These are phyloP conservation scores for Fusarium algeriense DNA, from an alignment of 2,329 filamentous ascomycete genomes.

Conservation along the genomic window DNA sequence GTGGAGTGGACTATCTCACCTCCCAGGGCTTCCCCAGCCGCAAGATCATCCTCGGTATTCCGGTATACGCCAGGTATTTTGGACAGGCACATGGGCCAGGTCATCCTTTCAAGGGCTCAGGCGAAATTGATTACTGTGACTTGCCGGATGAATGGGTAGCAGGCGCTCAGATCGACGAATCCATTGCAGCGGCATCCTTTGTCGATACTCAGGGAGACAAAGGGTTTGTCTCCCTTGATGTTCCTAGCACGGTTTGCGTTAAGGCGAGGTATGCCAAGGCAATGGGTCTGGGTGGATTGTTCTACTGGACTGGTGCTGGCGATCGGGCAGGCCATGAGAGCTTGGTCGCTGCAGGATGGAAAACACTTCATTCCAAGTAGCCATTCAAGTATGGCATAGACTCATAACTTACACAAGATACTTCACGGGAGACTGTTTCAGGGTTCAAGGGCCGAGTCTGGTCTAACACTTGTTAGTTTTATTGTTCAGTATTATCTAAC, in stretches of 20 bases:
- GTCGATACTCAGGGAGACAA: conserved; percentile 55
- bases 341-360: conserved; percentile 70
- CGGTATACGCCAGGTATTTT: conserved; percentile 73
- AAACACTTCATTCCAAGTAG: conserved; percentile 55
- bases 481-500: background rate
- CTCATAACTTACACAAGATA: background rate
- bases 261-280: conserved; percentile 71
- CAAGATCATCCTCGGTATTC: conserved; percentile 73
- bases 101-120: conserved; percentile 61
- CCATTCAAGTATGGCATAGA: background rate
- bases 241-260: conserved; percentile 67
- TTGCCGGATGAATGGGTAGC: conserved; percentile 65
- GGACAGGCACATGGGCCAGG: conserved; percentile 65
- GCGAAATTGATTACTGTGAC: conserved; percentile 73
- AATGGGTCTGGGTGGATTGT: conserved; percentile 70
- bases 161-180: conserved; percentile 60
- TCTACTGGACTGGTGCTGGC: conserved; percentile 76
- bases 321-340: conserved; percentile 68
- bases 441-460: background rate
- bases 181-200: conserved; percentile 69
- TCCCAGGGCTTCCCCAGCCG: conserved; percentile 64
- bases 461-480: background rate
- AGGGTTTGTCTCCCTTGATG: conserved; percentile 75
- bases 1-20: conserved; percentile 66
- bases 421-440: background rate